phyloP scores from a whole-genome alignment of 352 stramenopile species.

The Phytopythium cucurbitacearum region DNA sequence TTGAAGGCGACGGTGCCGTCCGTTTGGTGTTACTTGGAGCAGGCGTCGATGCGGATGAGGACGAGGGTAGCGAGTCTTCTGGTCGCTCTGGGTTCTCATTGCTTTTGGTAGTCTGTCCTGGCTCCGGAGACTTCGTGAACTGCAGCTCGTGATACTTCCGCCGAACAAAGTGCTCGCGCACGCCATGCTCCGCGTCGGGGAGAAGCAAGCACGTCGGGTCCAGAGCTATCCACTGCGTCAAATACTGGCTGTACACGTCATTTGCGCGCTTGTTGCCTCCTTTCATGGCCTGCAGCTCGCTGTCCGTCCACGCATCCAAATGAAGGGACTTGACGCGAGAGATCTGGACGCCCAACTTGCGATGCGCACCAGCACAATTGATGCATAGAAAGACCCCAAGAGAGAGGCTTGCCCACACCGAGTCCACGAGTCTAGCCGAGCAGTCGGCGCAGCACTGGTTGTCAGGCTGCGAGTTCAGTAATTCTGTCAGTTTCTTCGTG shows the following conservation, averaged over 20 bases:
- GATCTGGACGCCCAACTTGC: conserved; percentile 94
- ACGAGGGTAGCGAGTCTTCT: conserved; percentile 21
- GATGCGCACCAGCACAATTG: conserved; percentile 93
- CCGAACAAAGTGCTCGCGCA: conserved; percentile 50
- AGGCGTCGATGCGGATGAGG: conserved; percentile 7
- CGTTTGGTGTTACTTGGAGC: conserved; percentile 33
- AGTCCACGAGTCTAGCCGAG: conserved; percentile 51
- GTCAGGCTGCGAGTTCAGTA: conserved; percentile 47
- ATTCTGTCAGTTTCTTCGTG: conserved; percentile 54
- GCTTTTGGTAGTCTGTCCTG: conserved; percentile 33
- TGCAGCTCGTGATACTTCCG: conserved; percentile 68
- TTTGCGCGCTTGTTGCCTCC: conserved; percentile 68
- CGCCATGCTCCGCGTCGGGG: conserved; percentile 20
- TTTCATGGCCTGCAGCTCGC: conserved; percentile 68
- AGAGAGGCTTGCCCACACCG: conserved; percentile 94
- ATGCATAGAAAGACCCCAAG: conserved; percentile 94
- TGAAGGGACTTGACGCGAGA: conserved; percentile 84
- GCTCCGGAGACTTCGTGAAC: conserved; percentile 48
- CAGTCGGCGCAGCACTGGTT: conserved; percentile 85
- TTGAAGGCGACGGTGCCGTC: conserved; percentile 12
- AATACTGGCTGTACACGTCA: conserved; percentile 51
- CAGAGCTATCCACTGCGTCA: conserved; percentile 47
- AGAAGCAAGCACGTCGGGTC: conserved; percentile 34
- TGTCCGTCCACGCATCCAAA: conserved; percentile 70
- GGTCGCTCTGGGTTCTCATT: conserved; percentile 48